Conservation (phyloP, 805 yeast species). For the Candida pseudoglaebosa region DNA sequence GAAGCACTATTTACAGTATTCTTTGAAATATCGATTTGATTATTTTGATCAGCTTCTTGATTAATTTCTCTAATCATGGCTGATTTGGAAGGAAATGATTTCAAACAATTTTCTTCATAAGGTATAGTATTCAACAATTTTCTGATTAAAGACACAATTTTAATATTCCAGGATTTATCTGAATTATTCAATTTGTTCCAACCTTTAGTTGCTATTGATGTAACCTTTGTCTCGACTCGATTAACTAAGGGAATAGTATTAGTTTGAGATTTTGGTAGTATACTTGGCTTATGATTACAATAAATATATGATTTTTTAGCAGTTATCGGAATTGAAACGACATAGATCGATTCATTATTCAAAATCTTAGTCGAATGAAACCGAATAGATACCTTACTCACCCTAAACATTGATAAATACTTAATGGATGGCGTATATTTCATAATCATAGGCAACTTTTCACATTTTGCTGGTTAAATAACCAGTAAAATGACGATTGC, state of each 20-base stretch:
- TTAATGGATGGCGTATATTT: too few relatives aligned
- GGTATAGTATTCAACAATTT: conserved; percentile 59
- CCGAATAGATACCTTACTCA: not conserved
- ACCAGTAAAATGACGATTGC: not conserved
- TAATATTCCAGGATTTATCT: conserved; percentile 50
- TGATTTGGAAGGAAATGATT: conserved; percentile 68
- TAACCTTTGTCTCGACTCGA: conserved; percentile 43
- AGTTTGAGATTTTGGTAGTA: conserved; percentile 22
- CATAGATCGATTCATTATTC: conserved; percentile 46
- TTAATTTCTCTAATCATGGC: conserved; percentile 51
- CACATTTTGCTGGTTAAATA: not conserved
- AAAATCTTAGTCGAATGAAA: conserved; percentile 1
- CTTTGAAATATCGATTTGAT: not conserved
- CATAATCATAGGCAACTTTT: too few relatives aligned
- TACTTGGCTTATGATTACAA: conserved; percentile 52
- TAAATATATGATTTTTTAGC: conserved; percentile 56
- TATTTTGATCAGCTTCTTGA: conserved; percentile 3
- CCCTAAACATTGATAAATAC: conserved; percentile 4
- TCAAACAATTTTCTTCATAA: conserved; percentile 74
- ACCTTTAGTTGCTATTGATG: conserved; percentile 46
- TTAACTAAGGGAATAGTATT: conserved; percentile 30
- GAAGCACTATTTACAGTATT: conserved; percentile 4
- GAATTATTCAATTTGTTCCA: conserved; percentile 66
- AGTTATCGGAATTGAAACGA: conserved; percentile 72
- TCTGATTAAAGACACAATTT: conserved; percentile 52